A percentile compares a stretch with the other conserved stretches of the same genome.
Evolutionary conservation across 2,329 filamentous ascomycete species (phyloP).

Genomic region (Hymenoscyphus fructigenus): DNA sequence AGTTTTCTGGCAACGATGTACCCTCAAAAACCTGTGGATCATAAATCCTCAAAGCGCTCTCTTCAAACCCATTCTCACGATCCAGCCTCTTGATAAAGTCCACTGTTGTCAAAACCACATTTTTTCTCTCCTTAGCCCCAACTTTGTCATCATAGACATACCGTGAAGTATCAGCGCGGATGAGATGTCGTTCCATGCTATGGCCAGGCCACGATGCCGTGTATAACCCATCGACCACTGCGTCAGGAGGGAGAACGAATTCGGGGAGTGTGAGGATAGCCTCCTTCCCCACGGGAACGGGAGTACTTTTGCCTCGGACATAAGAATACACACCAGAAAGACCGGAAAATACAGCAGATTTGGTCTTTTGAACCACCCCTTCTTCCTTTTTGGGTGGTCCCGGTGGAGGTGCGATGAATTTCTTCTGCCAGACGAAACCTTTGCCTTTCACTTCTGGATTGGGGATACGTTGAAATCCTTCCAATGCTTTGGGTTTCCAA

Average conservation of each 20-base stretch:
- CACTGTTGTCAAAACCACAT: constrained; percentile 4
- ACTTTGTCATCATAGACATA: constrained; percentile 6
- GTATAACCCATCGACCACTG: not conserved
- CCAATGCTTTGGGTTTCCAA: not conserved
- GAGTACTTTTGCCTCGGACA: too few relatives aligned
- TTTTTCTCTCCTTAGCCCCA: constrained; percentile 1
- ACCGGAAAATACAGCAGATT: not conserved
- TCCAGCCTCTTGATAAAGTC: constrained; percentile 10
- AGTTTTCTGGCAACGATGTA: too few relatives aligned
- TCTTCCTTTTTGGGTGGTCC: not conserved
- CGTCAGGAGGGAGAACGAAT: too few relatives aligned
- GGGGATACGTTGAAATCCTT: constrained; percentile 8
- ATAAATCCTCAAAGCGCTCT: constrained; percentile 3
- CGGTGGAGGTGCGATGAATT: constrained; percentile 4
- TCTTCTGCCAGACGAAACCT: constrained; percentile 8
- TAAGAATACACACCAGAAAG: too few relatives aligned
- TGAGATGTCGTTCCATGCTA: constrained; percentile 10
- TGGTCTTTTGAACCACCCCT: constrained; percentile 3
- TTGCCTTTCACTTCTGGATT: not conserved
- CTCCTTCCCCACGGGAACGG: too few relatives aligned
- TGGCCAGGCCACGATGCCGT: constrained; percentile 5
- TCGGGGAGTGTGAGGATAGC: too few relatives aligned
- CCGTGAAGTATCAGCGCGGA: constrained; percentile 10
- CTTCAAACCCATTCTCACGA: constrained; percentile 11
- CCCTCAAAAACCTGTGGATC: not conserved